These are phyloP conservation scores for Stenocarpella maydis DNA, from an alignment of 2,329 filamentous ascomycete genomes.

Conservation along the genomic window DNA sequence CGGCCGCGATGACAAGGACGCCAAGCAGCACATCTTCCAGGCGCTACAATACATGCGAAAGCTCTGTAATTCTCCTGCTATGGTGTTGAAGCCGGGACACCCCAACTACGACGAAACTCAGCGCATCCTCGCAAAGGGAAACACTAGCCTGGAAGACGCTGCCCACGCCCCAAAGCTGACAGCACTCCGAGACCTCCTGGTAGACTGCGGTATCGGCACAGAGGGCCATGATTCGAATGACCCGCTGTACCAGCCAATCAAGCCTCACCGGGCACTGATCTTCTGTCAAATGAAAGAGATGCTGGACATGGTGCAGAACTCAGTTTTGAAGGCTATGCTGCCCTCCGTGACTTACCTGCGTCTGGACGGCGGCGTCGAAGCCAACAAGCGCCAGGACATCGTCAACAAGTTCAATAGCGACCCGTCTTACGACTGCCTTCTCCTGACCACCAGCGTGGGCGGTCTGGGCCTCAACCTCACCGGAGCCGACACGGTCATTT, in stretches of 20 bases:
- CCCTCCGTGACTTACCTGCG: conserved; percentile 92
- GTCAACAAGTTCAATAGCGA: conserved; percentile 99
- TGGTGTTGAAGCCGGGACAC: conserved; percentile 95
- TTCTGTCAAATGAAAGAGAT: conserved; percentile 99
- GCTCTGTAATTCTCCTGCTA: conserved; percentile 94
- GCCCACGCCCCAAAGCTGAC: conserved; percentile 91
- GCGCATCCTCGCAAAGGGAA: conserved; percentile 77
- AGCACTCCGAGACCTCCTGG: conserved; percentile 88
- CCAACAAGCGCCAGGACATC: conserved; percentile 93
- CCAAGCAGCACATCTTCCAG: conserved; percentile 99
- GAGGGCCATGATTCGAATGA: conserved; percentile 69
- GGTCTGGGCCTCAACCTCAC: conserved; percentile 94
- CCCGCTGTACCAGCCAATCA: conserved; percentile 80
- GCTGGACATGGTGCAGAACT: conserved; percentile 97
- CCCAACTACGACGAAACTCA: conserved; percentile 90
- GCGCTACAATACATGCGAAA: conserved; percentile 99
- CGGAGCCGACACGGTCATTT: conserved; percentile 97
- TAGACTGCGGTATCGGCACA: conserved; percentile 96
- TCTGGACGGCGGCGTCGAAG: conserved; percentile 93
- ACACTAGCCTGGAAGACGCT: conserved; percentile 84
- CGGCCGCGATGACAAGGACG: conserved; percentile 84
- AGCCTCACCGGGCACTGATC: conserved; percentile 92
- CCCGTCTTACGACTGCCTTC: conserved; percentile 91
- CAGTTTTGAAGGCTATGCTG: conserved; percentile 89
- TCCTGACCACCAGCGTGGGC: conserved; percentile 94